Evolutionary conservation across 495 filamentous ascomycete genomes (phyloP).

Genomic region (Podospora fimiseda): DNA sequence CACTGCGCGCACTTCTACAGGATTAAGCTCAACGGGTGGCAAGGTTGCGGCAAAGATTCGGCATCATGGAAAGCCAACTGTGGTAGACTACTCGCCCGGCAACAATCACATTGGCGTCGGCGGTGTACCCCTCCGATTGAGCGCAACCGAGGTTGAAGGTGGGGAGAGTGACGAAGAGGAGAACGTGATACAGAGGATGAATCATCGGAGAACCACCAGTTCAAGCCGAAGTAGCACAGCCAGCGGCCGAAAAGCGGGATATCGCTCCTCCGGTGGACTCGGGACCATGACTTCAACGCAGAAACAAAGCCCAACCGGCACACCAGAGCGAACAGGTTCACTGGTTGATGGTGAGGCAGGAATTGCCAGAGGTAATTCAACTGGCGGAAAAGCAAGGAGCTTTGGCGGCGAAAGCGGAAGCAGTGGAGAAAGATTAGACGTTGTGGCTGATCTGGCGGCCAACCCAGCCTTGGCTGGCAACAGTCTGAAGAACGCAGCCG

Average conservation of each 20-base stretch:
- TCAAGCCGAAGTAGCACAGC: constrained; percentile 70
- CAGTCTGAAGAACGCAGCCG: constrained; percentile 43
- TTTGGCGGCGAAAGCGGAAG: constrained; percentile 51
- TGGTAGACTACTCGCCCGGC: constrained; percentile 63
- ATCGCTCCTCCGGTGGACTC: constrained; percentile 43
- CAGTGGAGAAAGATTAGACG: constrained; percentile 47
- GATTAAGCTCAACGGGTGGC: constrained; percentile 43
- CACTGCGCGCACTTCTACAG: constrained; percentile 53
- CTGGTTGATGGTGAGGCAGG: constrained; percentile 31
- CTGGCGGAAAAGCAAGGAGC: constrained; percentile 37
- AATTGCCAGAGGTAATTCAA: constrained; percentile 34
- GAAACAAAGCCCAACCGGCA: constrained; percentile 63
- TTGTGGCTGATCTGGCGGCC: constrained; percentile 36
- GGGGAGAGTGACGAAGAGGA: constrained; percentile 73
- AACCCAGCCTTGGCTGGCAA: constrained; percentile 43
- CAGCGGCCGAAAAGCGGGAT: constrained; percentile 55
- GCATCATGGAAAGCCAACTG: constrained; percentile 67
- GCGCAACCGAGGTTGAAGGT: constrained; percentile 89
- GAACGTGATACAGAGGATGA: constrained; percentile 41
- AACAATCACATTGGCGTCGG: constrained; percentile 64
- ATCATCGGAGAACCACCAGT: constrained; percentile 70
- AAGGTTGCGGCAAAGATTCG: constrained; percentile 69
- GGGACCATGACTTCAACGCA: constrained; percentile 27
- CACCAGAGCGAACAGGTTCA: constrained; percentile 50
- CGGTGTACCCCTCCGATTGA: constrained; percentile 82